Base-by-base conservation (phyloP, 805 yeast species). In the Kockiozyma suomiensis region DNA sequence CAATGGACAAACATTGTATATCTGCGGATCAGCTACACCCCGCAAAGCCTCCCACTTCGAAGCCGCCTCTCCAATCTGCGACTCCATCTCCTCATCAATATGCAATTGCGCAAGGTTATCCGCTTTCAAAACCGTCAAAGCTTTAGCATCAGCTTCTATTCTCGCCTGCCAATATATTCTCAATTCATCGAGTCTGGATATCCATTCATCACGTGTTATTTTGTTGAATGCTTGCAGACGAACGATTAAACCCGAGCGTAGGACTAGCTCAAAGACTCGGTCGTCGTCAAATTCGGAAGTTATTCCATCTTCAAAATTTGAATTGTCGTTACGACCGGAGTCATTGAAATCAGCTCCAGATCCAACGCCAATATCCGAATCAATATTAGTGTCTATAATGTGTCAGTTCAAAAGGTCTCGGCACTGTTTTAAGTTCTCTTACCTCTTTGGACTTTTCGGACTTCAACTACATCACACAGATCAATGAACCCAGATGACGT, bases 401-500 rank as follows among this genome's bases (percentile, higher is more conserved):
- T 13, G 47, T 45, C 45, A 35, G 50, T 12, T 21, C 25, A 17
- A 15, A n/a, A 26, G 26, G 23, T 26, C 6, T 21, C 40, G 19
- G 25, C 7, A 25, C n/a, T n/a, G n/a, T n/a, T 12, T 10, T 10
- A n/a, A 30, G n/a, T n/a, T n/a, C n/a, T n/a, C 28, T 54, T 43
- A 28, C 50, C 61, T 51, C 68, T 49, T 32, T 69, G 70, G 41
- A 75, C 74, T 23, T 26, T 59, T 61, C 2, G 73, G 30, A 41
- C 69, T 59, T 59, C 59, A 15, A 37, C 50, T 12, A 65, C 65
- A 35, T 65, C 68, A 26, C 65, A 52, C 54, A 92, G 65, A 69
- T 90, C 89, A 6, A 92, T 68, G 13, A 87, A 73, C 0, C 85
- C 85, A 30, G 81, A 80, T 0, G 96, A 81, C 53, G 81, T 80